Percentiles rank a stretch among this genome's conserved stretches.
phyloP scores from a whole-genome alignment of 768 basidiomycete genomes.

The Boletus eberwhitei region DNA sequence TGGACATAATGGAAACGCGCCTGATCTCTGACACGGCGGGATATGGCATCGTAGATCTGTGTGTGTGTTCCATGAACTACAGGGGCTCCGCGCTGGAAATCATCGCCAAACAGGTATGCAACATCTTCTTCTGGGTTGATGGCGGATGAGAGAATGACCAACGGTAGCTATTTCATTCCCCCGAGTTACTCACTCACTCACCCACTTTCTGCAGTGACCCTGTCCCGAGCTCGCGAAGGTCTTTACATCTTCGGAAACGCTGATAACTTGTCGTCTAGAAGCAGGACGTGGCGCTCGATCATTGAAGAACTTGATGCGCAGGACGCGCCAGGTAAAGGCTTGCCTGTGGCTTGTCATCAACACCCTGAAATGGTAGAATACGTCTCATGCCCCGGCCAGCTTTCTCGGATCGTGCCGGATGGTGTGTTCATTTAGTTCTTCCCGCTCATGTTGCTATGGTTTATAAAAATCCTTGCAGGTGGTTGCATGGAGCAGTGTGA shows the following conservation, averaged over 20 bases:
- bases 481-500: constrained; percentile 62
- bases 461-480: constrained; percentile 36
- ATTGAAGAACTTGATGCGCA: constrained; percentile 52
- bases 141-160: too few relatives aligned
- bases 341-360: constrained; percentile 56
- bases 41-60: too few relatives aligned
- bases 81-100: too few relatives aligned
- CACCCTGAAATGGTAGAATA: constrained; percentile 45
- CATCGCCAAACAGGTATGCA: too few relatives aligned
- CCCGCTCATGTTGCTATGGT: neutral
- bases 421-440: constrained; percentile 33
- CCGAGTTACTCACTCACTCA: constrained; percentile 4
- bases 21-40: too few relatives aligned
- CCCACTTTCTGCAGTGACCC: constrained; percentile 48
- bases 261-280: constrained; percentile 45
- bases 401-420: constrained; percentile 52
- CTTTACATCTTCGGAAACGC: constrained; percentile 73
- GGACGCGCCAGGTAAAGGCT: constrained; percentile 45
- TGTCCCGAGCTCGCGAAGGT: constrained; percentile 73
- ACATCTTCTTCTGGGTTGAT: too few relatives aligned
- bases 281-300: constrained; percentile 55
- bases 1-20: too few relatives aligned
- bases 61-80: too few relatives aligned
- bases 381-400: constrained; percentile 49
- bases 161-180: constrained; percentile 34